These are phyloP conservation scores for Aegle marmelos DNA, from an alignment of 345 rosid species.

Conservation along the genomic window DNA sequence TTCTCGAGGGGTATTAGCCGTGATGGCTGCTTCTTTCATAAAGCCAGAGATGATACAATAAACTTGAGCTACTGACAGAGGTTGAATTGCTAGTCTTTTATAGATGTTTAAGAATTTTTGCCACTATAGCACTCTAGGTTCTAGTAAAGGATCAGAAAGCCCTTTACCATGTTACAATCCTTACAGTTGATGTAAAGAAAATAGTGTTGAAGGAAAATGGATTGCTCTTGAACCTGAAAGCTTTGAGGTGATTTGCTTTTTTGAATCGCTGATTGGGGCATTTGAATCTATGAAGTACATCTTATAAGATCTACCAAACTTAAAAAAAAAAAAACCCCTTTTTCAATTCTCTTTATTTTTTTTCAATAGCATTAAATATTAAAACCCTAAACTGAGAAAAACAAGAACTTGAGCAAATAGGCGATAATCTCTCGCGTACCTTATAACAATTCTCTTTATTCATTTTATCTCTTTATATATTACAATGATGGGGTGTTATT, in stretches of 20 bases:
- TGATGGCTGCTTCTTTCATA: slow-evolving; percentile 62
- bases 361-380: too few relatives aligned
- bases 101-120: not conserved
- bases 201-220: not conserved
- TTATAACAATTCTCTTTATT: too few relatives aligned
- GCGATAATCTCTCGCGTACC: too few relatives aligned
- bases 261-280: not conserved
- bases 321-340: too few relatives aligned
- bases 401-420: too few relatives aligned
- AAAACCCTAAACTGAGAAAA: too few relatives aligned
- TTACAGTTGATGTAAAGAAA: not conserved
- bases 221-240: not conserved
- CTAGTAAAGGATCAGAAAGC: not conserved
- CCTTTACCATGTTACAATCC: not conserved
- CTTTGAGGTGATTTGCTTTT: not conserved
- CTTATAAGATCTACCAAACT: not conserved
- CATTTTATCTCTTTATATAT: too few relatives aligned
- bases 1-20: slow-evolving; percentile 30
- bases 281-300: not conserved
- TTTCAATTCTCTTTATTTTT: too few relatives aligned
- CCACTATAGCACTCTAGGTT: not conserved
- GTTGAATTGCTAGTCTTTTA: not conserved
- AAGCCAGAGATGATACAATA: not conserved
- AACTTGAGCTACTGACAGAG: not conserved
- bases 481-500: too few relatives aligned